Base-by-base conservation (phyloP, 139 green algal species). In the Astrephomene gubernaculifera region DNA sequence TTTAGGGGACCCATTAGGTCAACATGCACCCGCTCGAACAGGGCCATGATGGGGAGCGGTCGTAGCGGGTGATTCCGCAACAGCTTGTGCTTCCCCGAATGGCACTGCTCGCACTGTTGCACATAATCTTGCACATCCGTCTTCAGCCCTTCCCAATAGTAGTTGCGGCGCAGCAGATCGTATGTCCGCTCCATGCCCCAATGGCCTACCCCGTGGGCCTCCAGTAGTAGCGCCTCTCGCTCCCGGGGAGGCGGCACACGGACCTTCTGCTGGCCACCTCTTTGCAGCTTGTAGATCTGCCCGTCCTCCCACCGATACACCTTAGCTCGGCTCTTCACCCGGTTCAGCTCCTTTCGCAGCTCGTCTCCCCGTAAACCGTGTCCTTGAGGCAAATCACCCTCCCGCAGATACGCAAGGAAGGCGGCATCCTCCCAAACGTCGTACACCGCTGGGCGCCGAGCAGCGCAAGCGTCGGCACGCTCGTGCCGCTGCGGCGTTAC, bases 1-100 rank as follows among this genome's bases (percentile, higher is more conserved):
- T 57, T 64, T 21, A 36, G 60, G 1, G 74, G 74, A 8, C 74
- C 74, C 38, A 60, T 60, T 12, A 70, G 27, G 39, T 82, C 74
- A 9, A 71, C 27, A 29, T 82, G 74, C 54, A 82, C 74, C 0
- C 54, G 38, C 1, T 4, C 38, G 38, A 36, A 82, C 2, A 82
- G 5, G 2, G 54, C 38, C 27, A 82, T 39, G 3, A 82, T 4
- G 3, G 54, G 74, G 9, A 72, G 35, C 2, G 65, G 65, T 2
- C 35, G 65, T 29, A 72, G 65, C 2, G 65, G 65, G 2, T 49
- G 33, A 25, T 72, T 10, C 53, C 36, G 5, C 2, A 81, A 1
- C 27, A 81, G 53, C 36, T 68, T 81, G 35, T 39, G 3, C 3
- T 19, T 39, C 10, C 19, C 35, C 0, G 53, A 2, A 1, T 63